Evolutionary conservation across 129 eudicot genomes (phyloP).

Genomic region (Scalesia atractyloides): DNA sequence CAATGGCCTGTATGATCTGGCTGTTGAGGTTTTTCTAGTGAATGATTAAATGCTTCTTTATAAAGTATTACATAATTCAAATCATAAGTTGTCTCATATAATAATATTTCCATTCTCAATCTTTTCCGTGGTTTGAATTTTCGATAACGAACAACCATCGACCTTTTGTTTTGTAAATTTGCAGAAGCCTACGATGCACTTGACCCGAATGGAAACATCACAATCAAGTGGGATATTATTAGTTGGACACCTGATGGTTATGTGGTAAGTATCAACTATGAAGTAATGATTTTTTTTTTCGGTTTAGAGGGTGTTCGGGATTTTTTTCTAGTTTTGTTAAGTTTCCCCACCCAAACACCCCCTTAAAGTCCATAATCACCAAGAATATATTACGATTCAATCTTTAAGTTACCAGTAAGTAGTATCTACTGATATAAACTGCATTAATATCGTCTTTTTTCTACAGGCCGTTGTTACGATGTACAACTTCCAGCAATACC

Average conservation of each 20-base stretch:
- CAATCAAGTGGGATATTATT: conserved; percentile 88
- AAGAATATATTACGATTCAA: not conserved
- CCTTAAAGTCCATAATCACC: conserved; percentile 14
- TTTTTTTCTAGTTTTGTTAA: not conserved
- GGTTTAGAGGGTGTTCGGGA: not conserved
- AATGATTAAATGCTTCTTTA: not conserved
- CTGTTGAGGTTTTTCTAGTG: not conserved
- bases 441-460: not conserved
- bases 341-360: too few species aligned
- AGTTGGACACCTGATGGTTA: conserved; percentile 97
- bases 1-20: not conserved
- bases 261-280: conserved; percentile 75
- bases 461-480: conserved; percentile 85
- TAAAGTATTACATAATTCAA: too few species aligned
- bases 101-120: not conserved
- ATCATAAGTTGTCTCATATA: not conserved
- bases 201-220: conserved; percentile 88
- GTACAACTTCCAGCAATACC: conserved; percentile 83
- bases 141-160: not conserved
- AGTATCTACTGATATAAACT: not conserved
- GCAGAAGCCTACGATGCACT: conserved; percentile 95
- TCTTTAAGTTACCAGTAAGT: not conserved
- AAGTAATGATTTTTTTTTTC: not conserved
- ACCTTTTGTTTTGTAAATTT: conserved; percentile 20
- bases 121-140: too few species aligned